Percentiles rank a stretch among this genome's conserved stretches.
Evolutionary conservation across 805 yeast species (phyloP).

Genomic region (Cyberlindnera samutprakarnensis): DNA sequence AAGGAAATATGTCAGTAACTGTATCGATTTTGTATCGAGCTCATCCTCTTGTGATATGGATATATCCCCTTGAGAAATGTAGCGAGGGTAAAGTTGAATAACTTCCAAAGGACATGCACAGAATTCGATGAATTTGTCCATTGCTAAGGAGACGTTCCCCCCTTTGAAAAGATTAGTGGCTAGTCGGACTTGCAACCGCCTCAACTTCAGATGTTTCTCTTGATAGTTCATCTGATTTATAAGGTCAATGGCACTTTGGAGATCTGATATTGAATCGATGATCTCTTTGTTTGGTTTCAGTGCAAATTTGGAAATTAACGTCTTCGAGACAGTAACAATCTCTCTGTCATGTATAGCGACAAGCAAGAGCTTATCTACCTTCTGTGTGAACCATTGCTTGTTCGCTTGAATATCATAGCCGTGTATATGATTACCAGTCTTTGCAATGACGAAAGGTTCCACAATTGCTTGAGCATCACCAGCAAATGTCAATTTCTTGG

Average conservation of each 20-base stretch:
- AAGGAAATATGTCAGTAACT: conserved; percentile 31
- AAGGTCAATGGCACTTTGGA: conserved; percentile 28
- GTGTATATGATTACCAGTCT: conserved; percentile 10
- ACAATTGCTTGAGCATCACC: conserved; percentile 3
- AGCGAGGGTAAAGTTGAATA: conserved; percentile 36
- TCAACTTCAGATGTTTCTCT: conserved; percentile 27
- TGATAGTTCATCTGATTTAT: conserved; percentile 26
- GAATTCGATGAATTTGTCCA: conserved; percentile 39
- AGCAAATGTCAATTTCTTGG: conserved; percentile 1
- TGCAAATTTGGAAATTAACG: conserved; percentile 1
- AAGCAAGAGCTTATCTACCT: conserved; percentile 1
- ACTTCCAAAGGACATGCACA: conserved; percentile 55
- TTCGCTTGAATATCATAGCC: conserved; percentile 3
- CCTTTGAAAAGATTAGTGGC: conserved; percentile 28
- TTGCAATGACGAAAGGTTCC: conserved; percentile 6
- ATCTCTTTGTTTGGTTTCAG: conserved; percentile 4
- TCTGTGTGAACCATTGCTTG: conserved; percentile 2
- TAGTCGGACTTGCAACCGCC: conserved; percentile 36
- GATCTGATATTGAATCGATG: conserved; percentile 3
- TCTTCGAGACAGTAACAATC: conserved; percentile 3
- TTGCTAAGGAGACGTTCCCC: conserved; percentile 28
- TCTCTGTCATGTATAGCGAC: not conserved
- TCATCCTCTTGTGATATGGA: conserved; percentile 3
- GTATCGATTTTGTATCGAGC: not conserved
- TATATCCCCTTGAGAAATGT: conserved; percentile 13